Evolutionary conservation across 495 filamentous ascomycete species (phyloP).

Genomic region (Neurospora sp.): DNA sequence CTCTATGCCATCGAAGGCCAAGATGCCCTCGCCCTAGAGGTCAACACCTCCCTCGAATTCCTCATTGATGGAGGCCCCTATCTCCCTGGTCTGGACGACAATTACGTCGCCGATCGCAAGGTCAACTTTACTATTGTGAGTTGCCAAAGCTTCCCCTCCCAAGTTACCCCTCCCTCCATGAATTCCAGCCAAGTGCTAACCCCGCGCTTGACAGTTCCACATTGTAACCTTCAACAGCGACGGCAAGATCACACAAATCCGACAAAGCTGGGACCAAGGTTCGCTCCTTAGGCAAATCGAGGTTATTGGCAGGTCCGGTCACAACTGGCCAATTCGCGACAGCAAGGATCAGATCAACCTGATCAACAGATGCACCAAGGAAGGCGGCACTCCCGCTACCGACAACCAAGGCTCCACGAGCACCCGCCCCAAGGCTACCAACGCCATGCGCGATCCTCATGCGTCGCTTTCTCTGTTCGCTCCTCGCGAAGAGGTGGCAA

Average conservation of each 20-base stretch:
- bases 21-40: slow-evolving; percentile 60
- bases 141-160: slow-evolving; percentile 5
- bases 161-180: not conserved
- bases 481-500: slow-evolving; percentile 46
- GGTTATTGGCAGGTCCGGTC: slow-evolving; percentile 78
- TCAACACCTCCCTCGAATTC: slow-evolving; percentile 80
- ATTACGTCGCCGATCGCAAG: slow-evolving; percentile 78
- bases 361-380: slow-evolving; percentile 46
- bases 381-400: slow-evolving; percentile 13
- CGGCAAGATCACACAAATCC: slow-evolving; percentile 72
- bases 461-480: slow-evolving; percentile 66
- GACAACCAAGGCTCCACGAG: slow-evolving; percentile 18
- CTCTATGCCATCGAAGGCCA: slow-evolving; percentile 61
- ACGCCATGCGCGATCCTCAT: slow-evolving; percentile 56
- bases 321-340: slow-evolving; percentile 90
- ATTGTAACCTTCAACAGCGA: slow-evolving; percentile 73
- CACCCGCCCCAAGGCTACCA: slow-evolving; percentile 38
- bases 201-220: slow-evolving; percentile 54
- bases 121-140: slow-evolving; percentile 77
- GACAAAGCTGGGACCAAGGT: slow-evolving; percentile 91
- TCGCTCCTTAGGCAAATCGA: slow-evolving; percentile 87
- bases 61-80: slow-evolving; percentile 71
- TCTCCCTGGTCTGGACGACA: slow-evolving; percentile 85
- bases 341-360: slow-evolving; percentile 73
- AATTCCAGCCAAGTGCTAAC: slow-evolving; percentile 17